phyloP scores from a whole-genome alignment of 306 rosid genomes.

The Medicago lupulina region DNA sequence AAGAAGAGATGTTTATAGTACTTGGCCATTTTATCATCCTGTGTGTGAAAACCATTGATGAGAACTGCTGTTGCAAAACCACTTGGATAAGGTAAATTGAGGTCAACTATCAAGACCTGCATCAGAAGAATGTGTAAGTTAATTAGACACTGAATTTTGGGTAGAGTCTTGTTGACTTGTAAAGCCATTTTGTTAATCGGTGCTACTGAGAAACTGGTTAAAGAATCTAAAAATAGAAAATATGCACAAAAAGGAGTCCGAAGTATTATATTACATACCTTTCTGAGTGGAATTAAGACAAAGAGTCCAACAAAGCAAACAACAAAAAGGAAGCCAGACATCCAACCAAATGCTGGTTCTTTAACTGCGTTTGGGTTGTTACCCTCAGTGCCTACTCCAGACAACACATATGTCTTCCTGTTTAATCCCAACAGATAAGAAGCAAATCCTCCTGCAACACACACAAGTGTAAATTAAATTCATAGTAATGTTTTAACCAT shows the following conservation, averaged over 20 bases:
- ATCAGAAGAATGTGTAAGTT: constrained; percentile 25
- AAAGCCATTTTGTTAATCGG: too few relatives aligned
- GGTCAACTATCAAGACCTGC: constrained; percentile 95
- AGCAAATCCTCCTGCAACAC: constrained; percentile 80
- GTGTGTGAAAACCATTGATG: constrained; percentile 94
- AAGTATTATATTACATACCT: constrained; percentile 51
- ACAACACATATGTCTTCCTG: constrained; percentile 74
- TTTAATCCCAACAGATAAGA: constrained; percentile 85
- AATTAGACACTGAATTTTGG: constrained; percentile 5
- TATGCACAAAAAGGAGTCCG: not conserved
- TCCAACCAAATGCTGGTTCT: constrained; percentile 95
- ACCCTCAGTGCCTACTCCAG: constrained; percentile 72
- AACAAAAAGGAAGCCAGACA: constrained; percentile 74
- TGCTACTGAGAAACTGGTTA: too few relatives aligned
- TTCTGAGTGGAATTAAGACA: constrained; percentile 88
- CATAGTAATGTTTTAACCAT: too few relatives aligned
- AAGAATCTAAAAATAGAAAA: too few relatives aligned
- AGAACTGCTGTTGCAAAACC: constrained; percentile 96
- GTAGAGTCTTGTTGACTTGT: constrained; percentile 1
- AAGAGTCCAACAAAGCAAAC: constrained; percentile 98
- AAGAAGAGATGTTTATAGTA: constrained; percentile 39
- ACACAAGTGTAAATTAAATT: not conserved
- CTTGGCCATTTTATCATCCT: constrained; percentile 88
- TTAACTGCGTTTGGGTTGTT: constrained; percentile 58
- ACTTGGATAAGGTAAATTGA: constrained; percentile 85